Evolutionary conservation across 208 protist species (phyloP).

Genomic region (Leishmania turanica): DNA sequence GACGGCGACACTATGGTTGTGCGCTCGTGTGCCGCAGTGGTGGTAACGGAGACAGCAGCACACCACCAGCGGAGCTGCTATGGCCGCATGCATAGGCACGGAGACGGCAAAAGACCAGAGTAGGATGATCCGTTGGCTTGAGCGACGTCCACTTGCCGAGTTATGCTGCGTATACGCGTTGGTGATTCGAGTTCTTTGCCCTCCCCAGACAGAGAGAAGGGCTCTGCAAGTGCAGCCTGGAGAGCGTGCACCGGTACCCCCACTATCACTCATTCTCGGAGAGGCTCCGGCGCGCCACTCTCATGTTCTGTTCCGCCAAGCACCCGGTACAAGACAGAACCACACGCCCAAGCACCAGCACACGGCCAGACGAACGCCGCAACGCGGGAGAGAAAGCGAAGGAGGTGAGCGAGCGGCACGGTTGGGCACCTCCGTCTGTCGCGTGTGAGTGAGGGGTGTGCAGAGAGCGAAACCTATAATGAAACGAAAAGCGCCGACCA

Average conservation of each 20-base stretch:
- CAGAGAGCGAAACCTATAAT: background rate
- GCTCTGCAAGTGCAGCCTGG: background rate
- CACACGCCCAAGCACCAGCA: background rate
- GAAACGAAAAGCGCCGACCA: background rate
- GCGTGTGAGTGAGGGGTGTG: background rate
- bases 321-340: background rate
- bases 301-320: background rate
- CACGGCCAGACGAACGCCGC: background rate
- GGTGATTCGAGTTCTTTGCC: background rate
- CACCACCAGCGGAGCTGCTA: background rate
- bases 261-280: background rate
- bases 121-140: background rate
- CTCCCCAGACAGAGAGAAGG: background rate
- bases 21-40: background rate
- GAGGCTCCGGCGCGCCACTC: background rate
- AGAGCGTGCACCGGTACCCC: background rate
- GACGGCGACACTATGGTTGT: background rate
- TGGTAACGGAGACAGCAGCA: background rate
- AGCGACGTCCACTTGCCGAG: background rate
- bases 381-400: background rate
- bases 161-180: background rate
- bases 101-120: background rate
- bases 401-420: background rate
- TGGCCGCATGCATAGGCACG: background rate
- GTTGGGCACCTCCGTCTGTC: background rate